Base-by-base conservation (phyloP, 1,139 yeast species). In the Scheffersomyces segobiensis region DNA sequence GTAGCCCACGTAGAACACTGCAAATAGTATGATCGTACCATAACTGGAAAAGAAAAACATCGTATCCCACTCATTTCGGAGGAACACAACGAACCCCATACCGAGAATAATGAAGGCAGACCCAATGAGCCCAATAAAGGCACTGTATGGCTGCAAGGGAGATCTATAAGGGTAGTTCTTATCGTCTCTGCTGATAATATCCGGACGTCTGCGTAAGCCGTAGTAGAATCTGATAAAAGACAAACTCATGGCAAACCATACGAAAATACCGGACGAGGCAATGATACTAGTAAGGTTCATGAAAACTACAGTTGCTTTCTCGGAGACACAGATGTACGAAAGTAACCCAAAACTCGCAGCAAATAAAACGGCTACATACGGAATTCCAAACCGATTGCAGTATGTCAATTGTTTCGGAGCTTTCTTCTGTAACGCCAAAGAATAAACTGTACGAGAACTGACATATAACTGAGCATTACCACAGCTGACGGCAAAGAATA, bases 211-310 rank as follows among this genome's bases (percentile, higher is more conserved):
- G 63, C 85, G 79, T 60, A 91, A 74, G 0, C 93, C 97, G 64
- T 82, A 82, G 71, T 83, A 88, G 66, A 90, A 91, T 56, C 97
- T 74, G 46, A 90, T 73, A 67, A 82, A 91, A 1, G 95, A 83
- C 19, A 90, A 71, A 64, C 92, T 87, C 89, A 91, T 88, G 5
- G 93, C 91, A 58, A 87, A 84, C 97, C 97, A 91, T 55, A 88
- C 90, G 46, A 91, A 71, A 56, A 90, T 81, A 0, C 92, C 91
- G 0, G 93, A 83, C 1, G 92, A 83, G 0, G 93, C 86, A 59
- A 88, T 86, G 49, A 89, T 77, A 63, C 85, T 82, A 10, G 89
- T 82, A 59, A 90, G 76, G 67, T 87, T 82, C 63, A 85, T 88
- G 64, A 90, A 89, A 2, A 88, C 89, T n/a, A 77, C 74, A 10